Evolutionary conservation across 441 rosid genomes (phyloP).

Genomic region (Syzygium malaccense): DNA sequence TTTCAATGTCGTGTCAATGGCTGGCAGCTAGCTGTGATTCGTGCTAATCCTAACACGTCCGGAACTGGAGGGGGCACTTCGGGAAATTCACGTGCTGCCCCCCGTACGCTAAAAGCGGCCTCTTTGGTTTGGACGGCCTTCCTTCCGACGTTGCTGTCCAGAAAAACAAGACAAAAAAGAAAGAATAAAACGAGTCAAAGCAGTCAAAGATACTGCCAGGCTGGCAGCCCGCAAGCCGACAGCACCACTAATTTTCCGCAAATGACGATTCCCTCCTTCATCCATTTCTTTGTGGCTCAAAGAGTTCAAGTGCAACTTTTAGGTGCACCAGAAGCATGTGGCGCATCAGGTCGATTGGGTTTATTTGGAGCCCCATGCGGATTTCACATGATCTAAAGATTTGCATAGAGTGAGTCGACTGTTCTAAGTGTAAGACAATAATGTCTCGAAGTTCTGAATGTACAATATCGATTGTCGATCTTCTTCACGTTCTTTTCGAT

Average conservation of each 20-base stretch:
- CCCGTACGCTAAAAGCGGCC: neutral
- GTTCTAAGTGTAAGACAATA: neutral
- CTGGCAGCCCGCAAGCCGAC: neutral
- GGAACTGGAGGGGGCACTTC: neutral
- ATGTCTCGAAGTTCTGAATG: neutral
- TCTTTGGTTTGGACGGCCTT: neutral
- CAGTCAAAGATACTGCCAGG: neutral
- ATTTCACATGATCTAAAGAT: too few species aligned
- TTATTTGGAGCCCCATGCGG: too few species aligned
- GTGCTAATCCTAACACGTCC: neutral
- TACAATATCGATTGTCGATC: neutral
- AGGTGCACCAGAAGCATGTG: neutral
- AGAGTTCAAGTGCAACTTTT: neutral
- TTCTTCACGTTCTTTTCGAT: neutral
- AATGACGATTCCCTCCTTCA: neutral
- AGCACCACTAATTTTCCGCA: neutral
- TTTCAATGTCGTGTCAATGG: neutral
- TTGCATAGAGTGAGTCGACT: neutral
- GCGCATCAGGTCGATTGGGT: neutral
- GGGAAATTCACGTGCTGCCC: neutral
- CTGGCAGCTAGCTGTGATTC: neutral
- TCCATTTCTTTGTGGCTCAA: neutral
- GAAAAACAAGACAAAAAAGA: too few species aligned
- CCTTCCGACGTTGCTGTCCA: too few species aligned
- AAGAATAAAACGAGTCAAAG: neutral